phyloP scores from a whole-genome alignment of 2,329 filamentous ascomycete genomes.

The Camillea tinctor region DNA sequence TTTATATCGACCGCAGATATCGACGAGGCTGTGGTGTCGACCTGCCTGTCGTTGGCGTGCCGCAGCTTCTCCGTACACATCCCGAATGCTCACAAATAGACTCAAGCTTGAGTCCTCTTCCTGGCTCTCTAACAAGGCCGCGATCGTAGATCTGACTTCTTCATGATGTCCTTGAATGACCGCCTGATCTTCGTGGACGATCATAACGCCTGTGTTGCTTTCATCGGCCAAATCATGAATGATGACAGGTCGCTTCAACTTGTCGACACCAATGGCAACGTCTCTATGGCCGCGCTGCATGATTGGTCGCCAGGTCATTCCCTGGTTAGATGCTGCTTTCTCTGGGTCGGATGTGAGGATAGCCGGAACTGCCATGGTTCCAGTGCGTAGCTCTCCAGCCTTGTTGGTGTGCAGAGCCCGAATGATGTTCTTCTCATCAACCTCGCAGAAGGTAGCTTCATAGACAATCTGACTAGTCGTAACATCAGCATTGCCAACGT shows the following conservation, averaged over 20 bases:
- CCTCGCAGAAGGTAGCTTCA: neutral
- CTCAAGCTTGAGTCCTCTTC: neutral
- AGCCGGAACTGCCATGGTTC: neutral
- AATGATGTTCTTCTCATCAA: slow-evolving; percentile 6
- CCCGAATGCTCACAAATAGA: neutral
- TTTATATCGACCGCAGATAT: neutral
- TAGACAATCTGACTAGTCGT: neutral
- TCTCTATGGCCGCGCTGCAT: neutral
- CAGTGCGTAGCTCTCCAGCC: neutral
- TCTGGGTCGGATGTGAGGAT: neutral
- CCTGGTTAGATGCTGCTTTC: neutral
- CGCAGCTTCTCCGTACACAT: neutral
- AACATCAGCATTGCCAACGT: neutral
- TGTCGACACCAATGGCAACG: slow-evolving; percentile 1
- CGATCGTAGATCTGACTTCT: neutral
- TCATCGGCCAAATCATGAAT: slow-evolving; percentile 7
- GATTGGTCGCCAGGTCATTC: neutral
- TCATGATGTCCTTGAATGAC: slow-evolving; percentile 1
- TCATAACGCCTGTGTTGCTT: slow-evolving; percentile 1
- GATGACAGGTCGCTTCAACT: neutral
- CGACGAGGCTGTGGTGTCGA: neutral
- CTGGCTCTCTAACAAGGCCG: neutral
- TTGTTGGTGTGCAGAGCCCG: neutral
- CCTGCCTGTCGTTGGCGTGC: neutral
- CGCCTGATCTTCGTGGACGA: neutral